phyloP scores from a whole-genome alignment of 169 alveolate species.

The Fabrea salina region DNA sequence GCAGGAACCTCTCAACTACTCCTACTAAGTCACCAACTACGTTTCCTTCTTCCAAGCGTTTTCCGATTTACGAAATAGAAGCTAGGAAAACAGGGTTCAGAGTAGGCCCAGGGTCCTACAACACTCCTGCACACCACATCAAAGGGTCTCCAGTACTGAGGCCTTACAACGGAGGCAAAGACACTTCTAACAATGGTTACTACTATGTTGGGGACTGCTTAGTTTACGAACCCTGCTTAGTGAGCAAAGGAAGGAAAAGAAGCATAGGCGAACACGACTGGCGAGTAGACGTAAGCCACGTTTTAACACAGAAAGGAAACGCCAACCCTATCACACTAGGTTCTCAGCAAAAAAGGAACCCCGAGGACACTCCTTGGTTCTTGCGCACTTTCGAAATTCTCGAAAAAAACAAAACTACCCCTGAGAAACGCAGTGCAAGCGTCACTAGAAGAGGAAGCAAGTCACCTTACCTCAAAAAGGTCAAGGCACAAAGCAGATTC shows the following conservation, averaged over 20 bases:
- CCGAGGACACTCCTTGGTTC: too few relatives aligned
- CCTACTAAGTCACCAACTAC: background rate
- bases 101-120: conserved; percentile 37
- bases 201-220: background rate
- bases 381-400: too few relatives aligned
- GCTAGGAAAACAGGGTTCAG: conserved; percentile 14
- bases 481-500: too few relatives aligned
- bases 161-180: background rate
- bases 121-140: background rate
- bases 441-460: too few relatives aligned
- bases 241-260: background rate
- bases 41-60: background rate
- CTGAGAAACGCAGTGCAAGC: too few relatives aligned
- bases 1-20: background rate
- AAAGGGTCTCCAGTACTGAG: background rate
- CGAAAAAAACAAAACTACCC: too few relatives aligned
- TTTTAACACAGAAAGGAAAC: background rate
- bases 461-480: too few relatives aligned
- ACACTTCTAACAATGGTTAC: background rate
- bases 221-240: conserved; percentile 9
- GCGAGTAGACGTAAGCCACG: background rate
- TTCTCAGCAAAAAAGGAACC: too few relatives aligned
- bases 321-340: too few relatives aligned
- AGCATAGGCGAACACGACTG: background rate
- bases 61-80: background rate